phyloP scores from a whole-genome alignment of 1,284 basidiomycete genomes.

The Uromyces viciae-fabae region DNA sequence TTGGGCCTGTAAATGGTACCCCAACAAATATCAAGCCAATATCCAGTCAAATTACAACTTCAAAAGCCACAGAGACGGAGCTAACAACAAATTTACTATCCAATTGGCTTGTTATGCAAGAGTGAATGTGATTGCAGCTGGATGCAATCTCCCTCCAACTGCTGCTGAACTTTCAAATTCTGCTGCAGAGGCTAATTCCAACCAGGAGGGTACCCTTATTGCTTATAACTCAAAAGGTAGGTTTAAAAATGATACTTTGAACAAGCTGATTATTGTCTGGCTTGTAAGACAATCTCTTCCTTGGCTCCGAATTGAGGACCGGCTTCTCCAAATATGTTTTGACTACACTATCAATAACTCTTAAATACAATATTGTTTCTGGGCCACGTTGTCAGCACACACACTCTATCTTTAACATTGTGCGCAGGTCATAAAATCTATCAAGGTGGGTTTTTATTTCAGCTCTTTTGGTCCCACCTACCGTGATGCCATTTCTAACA shows the following conservation, averaged over 20 bases:
- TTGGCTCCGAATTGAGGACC: neutral
- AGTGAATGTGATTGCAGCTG: neutral
- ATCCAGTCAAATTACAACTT: neutral
- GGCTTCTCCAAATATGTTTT: neutral
- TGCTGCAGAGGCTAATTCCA: neutral
- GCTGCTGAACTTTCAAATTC: neutral
- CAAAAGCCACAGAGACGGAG: neutral
- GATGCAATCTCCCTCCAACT: neutral
- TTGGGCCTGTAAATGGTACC: neutral
- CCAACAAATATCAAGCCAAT: neutral
- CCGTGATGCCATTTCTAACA: neutral
- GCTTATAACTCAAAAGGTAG: neutral
- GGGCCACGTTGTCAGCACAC: neutral
- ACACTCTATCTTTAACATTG: neutral
- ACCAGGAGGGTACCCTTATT: neutral
- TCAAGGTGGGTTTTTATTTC: neutral
- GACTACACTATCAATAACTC: neutral
- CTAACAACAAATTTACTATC: neutral
- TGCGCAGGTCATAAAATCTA: neutral
- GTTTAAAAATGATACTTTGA: neutral
- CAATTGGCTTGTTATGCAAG: neutral
- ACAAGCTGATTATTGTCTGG: neutral
- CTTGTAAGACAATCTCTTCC: neutral
- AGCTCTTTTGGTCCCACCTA: neutral
- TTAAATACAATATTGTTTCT: neutral